phyloP scores from a whole-genome alignment of 495 filamentous ascomycete genomes.

The Aspergillus ostianus region DNA sequence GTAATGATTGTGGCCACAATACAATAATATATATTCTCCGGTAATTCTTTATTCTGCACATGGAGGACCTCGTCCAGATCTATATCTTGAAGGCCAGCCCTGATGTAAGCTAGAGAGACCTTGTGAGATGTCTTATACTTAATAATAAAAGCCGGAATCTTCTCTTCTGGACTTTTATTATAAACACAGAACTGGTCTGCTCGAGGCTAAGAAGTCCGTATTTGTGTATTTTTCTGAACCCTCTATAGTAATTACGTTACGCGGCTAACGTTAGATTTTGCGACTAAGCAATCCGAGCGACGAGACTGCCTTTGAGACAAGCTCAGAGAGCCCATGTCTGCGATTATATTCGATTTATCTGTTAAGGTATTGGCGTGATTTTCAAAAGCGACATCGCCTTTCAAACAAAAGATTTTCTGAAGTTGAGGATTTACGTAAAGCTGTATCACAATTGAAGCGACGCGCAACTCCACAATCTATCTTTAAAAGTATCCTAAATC shows the following conservation, averaged over 20 bases:
- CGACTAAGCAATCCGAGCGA: conserved; percentile 8
- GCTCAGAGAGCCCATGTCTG: conserved; percentile 9
- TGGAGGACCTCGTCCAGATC: conserved; percentile 21
- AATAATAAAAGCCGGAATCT: conserved; percentile 31
- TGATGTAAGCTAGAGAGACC: conserved; percentile 26
- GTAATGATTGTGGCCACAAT: conserved; percentile 35
- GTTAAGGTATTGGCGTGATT: conserved; percentile 29
- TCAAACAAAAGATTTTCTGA: conserved; percentile 17
- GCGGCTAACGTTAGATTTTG: not conserved
- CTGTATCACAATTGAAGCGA: conserved; percentile 10
- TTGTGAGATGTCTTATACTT: conserved; percentile 48
- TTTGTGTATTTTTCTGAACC: conserved; percentile 1
- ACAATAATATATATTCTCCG: conserved; percentile 12
- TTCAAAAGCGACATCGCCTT: conserved; percentile 23
- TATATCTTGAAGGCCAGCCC: conserved; percentile 22
- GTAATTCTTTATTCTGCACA: conserved; percentile 12
- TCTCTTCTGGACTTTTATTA: conserved; percentile 24
- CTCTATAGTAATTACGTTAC: not conserved
- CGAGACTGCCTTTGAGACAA: conserved; percentile 5
- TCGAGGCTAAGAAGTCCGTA: conserved; percentile 9
- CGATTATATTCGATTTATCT: conserved; percentile 11
- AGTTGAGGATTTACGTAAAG: conserved; percentile 10
- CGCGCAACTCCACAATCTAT: conserved; percentile 10
- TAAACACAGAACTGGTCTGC: conserved; percentile 48
- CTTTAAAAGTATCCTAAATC: conserved; percentile 13